Percentiles rank a stretch among this genome's conserved stretches.
Evolutionary conservation across 208 protist genomes (phyloP).

Genomic region (Leishmania martiniquensis): DNA sequence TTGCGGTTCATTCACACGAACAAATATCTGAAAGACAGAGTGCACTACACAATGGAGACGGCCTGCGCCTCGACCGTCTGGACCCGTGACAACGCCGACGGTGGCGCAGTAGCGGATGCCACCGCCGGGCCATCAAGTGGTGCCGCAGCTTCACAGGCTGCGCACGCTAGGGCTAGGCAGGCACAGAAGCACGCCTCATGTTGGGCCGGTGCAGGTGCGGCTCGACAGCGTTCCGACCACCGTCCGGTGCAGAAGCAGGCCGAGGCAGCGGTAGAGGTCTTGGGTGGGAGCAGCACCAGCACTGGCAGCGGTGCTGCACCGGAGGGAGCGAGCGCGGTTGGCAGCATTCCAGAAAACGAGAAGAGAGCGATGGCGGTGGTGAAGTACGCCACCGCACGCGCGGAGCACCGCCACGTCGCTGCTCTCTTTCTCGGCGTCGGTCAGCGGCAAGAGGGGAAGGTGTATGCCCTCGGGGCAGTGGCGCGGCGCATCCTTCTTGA

Average conservation of each 20-base stretch:
- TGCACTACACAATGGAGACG: slow-evolving; percentile 83
- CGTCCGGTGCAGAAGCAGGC: not conserved
- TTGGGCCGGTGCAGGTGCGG: not conserved
- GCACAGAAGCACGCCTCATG: not conserved
- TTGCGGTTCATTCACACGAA: slow-evolving; percentile 54
- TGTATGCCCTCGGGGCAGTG: slow-evolving; percentile 43
- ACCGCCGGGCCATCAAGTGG: not conserved
- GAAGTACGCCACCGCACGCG: slow-evolving; percentile 35
- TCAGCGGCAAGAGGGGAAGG: slow-evolving; percentile 57
- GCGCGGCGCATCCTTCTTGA: slow-evolving; percentile 30
- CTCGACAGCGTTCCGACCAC: not conserved
- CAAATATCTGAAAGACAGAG: slow-evolving; percentile 59
- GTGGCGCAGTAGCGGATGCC: not conserved
- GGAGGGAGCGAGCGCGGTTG: not conserved
- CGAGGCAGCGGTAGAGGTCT: not conserved
- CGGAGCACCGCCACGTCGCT: slow-evolving; percentile 41
- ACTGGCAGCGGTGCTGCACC: not conserved
- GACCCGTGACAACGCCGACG: not conserved
- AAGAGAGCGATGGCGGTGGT: slow-evolving; percentile 40
- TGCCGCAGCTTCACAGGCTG: not conserved
- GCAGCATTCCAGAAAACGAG: slow-evolving; percentile 3
- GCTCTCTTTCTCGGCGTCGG: slow-evolving; percentile 65
- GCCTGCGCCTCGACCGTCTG: slow-evolving; percentile 13
- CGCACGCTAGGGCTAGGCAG: not conserved
- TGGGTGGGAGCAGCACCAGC: slow-evolving; percentile 10